Conservation (phyloP, 345 rosid species). For the Cardamine occulta region DNA sequence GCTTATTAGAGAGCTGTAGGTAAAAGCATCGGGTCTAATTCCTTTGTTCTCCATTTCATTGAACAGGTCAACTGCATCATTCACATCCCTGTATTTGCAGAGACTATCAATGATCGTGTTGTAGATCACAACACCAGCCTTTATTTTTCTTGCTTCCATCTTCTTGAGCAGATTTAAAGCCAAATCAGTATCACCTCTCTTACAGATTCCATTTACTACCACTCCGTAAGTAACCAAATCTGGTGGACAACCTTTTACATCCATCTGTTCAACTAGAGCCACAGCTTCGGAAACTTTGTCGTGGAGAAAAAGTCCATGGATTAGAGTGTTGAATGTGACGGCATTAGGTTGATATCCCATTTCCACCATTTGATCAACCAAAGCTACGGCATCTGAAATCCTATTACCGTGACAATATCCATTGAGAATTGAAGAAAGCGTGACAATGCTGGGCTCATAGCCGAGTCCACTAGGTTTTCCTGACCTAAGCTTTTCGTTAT, state of each 20-base stretch:
- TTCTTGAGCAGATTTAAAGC: not conserved
- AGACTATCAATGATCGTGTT: conserved; percentile 9
- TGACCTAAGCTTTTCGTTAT: conserved; percentile 42
- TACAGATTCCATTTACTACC: not conserved
- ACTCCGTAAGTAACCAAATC: not conserved
- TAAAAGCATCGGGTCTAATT: not conserved
- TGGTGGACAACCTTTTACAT: not conserved
- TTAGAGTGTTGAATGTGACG: not conserved
- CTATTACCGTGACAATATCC: not conserved
- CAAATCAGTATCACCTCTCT: conserved; percentile 4
- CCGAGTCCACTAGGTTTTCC: conserved; percentile 50
- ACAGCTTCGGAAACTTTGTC: not conserved
- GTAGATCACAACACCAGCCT: not conserved
- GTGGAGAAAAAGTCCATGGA: not conserved
- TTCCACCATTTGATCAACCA: conserved; percentile 9
- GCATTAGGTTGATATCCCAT: not conserved
- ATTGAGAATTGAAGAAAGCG: not conserved
- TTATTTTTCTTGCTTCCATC: not conserved
- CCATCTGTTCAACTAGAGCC: not conserved
- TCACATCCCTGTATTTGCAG: not conserved
- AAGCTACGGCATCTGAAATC: not conserved
- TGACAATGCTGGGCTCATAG: not conserved
- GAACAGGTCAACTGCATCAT: not conserved
- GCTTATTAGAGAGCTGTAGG: not conserved
- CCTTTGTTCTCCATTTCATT: not conserved